phyloP scores from a whole-genome alignment of 1,284 basidiomycete species.

The Sporisorium graminicola region DNA sequence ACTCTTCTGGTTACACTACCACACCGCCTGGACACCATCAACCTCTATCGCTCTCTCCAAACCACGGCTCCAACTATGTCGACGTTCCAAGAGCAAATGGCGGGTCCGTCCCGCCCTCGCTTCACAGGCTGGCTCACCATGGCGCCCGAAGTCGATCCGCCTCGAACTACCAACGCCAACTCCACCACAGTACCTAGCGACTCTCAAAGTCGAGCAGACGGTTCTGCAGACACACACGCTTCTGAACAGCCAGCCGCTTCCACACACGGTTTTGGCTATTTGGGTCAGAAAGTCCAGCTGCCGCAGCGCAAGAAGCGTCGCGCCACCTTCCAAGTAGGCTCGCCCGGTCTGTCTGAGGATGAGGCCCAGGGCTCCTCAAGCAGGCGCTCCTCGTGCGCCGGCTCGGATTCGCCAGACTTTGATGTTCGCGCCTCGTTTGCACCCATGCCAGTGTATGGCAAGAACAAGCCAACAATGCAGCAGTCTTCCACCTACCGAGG shows the following conservation, averaged over 20 bases:
- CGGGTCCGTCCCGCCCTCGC: constrained; percentile 38
- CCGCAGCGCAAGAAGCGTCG: constrained; percentile 40
- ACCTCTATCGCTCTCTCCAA: background rate
- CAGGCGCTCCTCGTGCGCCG: constrained; percentile 29
- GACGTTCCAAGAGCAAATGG: constrained; percentile 42
- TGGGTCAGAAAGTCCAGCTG: constrained; percentile 30
- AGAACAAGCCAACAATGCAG: constrained; percentile 17
- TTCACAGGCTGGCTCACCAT: constrained; percentile 62
- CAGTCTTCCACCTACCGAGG: constrained; percentile 10
- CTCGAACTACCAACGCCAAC: constrained; percentile 11
- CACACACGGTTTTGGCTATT: constrained; percentile 36
- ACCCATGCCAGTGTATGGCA: constrained; percentile 51
- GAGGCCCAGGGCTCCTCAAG: constrained; percentile 19
- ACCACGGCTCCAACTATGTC: constrained; percentile 19
- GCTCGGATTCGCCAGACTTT: constrained; percentile 45
- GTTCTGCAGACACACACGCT: constrained; percentile 2
- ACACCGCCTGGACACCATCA: background rate
- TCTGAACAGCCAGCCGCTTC: constrained; percentile 24
- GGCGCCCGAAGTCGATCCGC: constrained; percentile 51
- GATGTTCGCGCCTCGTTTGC: constrained; percentile 61
- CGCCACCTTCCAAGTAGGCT: constrained; percentile 50
- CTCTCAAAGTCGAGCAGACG: constrained; percentile 7
- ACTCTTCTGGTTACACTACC: no score
- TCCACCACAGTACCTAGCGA: constrained; percentile 2
- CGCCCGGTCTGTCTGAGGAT: constrained; percentile 44